Evolutionary conservation across 2,329 filamentous ascomycete genomes (phyloP), one percentile per base, ranked within the genome.

Genomic region (Nemania sp.): DNA sequence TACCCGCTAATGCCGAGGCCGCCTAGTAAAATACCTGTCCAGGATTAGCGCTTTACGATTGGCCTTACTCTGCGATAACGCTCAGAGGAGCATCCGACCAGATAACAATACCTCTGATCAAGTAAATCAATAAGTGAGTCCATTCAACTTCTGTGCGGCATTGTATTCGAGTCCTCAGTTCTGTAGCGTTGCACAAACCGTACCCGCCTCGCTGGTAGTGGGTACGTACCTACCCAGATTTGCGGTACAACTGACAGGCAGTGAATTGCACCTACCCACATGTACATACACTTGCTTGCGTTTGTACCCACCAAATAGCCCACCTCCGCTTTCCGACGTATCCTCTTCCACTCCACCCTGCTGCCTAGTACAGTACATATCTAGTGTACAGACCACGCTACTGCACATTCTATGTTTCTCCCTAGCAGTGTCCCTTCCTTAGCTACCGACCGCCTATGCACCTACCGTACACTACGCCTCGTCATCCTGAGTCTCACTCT

Each of bases 291-390:
- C 31, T 39, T 8, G 34, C 17, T 22, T 39, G 34, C 24, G 14
- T n/a, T 17, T 17, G 28, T 39, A 42, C 31, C 48, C 43, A 40
- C 33, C 24, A 22, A 19, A 22, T 15, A 39, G 24, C 23, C 49
- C 51, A 45, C 48, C 56, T 59, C 56, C 52, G 45, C 52, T 49
- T 52, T 36, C 34, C 31, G 28, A 36, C 15, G 30, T 4, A 20
- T 36, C 17, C 22, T 54, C 51, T n/a, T n/a, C n/a, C n/a, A n/a
- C n/a, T n/a, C n/a, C n/a, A n/a, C n/a, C n/a, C n/a, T n/a, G n/a
- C n/a, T n/a, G n/a, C n/a, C n/a, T n/a, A n/a, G n/a, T n/a, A n/a
- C n/a, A 11, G 28, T 31, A 31, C 28, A 4, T 31, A 14, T 31
- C n/a, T 31, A 31, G 28, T 31, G 28, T 31, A 14, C 3, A 14